These are phyloP conservation scores for Plectosphaerella cucumerina DNA, from an alignment of 2,329 filamentous ascomycete genomes.

Conservation along the genomic window DNA sequence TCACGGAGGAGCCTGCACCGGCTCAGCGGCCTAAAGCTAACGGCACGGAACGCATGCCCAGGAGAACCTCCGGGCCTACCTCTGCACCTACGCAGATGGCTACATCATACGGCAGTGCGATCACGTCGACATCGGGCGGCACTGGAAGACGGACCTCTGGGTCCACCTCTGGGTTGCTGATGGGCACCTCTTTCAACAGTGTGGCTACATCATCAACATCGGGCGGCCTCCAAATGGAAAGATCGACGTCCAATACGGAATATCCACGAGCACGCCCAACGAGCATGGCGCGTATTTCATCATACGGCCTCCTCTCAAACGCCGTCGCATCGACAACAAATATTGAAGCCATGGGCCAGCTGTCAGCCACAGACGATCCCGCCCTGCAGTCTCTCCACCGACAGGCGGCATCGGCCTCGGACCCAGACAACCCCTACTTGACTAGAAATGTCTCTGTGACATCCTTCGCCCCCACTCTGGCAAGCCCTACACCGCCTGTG, in stretches of 20 bases:
- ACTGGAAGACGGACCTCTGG: too few species aligned
- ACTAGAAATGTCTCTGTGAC: slow-evolving; percentile 19
- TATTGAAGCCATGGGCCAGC: slow-evolving; percentile 10
- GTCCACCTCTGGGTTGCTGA: too few species aligned
- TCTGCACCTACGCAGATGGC: too few species aligned
- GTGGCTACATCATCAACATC: neutral
- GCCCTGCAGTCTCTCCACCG: slow-evolving; percentile 17
- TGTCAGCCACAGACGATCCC: slow-evolving; percentile 9
- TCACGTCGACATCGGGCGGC: too few species aligned
- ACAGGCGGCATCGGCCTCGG: slow-evolving; percentile 8
- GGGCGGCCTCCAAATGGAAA: slow-evolving; percentile 5
- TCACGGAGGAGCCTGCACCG: too few species aligned
- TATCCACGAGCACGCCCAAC: slow-evolving; percentile 8
- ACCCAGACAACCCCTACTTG: neutral
- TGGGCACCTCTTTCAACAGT: too few species aligned
- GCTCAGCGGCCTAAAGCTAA: too few species aligned
- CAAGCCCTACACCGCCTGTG: slow-evolving; percentile 37
- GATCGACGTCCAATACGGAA: slow-evolving; percentile 7
- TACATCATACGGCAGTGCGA: too few species aligned
- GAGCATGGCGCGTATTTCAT: slow-evolving; percentile 20
- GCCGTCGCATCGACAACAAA: slow-evolving; percentile 9
- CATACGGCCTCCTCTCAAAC: slow-evolving; percentile 23
- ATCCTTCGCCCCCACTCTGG: slow-evolving; percentile 45
- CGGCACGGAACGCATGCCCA: slow-evolving; percentile 16
- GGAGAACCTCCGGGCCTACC: too few species aligned